These are phyloP conservation scores for Amanita pallidorosea DNA, from an alignment of 768 basidiomycete genomes.

Conservation along the genomic window DNA sequence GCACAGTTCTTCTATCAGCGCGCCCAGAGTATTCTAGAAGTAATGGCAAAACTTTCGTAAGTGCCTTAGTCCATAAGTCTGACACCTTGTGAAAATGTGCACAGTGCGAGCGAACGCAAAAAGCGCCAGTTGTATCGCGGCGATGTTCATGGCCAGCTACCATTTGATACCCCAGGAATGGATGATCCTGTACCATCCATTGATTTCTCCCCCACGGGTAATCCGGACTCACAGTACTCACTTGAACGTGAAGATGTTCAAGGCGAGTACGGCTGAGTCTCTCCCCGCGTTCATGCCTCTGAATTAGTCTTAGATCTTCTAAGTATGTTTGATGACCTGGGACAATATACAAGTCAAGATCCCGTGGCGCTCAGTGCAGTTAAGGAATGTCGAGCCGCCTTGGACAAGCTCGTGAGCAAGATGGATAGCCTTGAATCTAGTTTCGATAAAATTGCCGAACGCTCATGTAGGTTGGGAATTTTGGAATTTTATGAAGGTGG, in stretches of 20 bases:
- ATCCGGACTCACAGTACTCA: constrained; percentile 49
- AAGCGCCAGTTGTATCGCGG: constrained; percentile 78
- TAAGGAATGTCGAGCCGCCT: constrained; percentile 42
- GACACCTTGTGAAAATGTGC: not conserved
- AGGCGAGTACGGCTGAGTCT: constrained; percentile 30
- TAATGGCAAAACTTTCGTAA: constrained; percentile 83
- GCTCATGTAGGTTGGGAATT: constrained; percentile 50
- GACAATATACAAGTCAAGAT: constrained; percentile 39
- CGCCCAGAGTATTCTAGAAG: constrained; percentile 70
- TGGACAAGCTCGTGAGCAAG: constrained; percentile 62
- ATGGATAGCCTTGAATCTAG: constrained; percentile 75
- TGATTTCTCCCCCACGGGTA: constrained; percentile 68
- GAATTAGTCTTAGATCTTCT: constrained; percentile 37
- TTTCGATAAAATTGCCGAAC: constrained; percentile 81
- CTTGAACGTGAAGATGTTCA: constrained; percentile 68
- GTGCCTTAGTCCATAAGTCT: constrained; percentile 15
- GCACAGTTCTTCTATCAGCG: constrained; percentile 75
- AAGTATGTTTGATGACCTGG: constrained; percentile 53
- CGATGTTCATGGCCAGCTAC: constrained; percentile 78
- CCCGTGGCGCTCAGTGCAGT: constrained; percentile 42
- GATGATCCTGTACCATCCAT: constrained; percentile 70
- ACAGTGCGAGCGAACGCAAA: constrained; percentile 66
- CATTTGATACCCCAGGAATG: constrained; percentile 77
- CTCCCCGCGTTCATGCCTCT: constrained; percentile 7
- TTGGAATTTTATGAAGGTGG: constrained; percentile 1